Conservation (phyloP, 805 yeast genomes). For the Brettanomyces sp. region DNA sequence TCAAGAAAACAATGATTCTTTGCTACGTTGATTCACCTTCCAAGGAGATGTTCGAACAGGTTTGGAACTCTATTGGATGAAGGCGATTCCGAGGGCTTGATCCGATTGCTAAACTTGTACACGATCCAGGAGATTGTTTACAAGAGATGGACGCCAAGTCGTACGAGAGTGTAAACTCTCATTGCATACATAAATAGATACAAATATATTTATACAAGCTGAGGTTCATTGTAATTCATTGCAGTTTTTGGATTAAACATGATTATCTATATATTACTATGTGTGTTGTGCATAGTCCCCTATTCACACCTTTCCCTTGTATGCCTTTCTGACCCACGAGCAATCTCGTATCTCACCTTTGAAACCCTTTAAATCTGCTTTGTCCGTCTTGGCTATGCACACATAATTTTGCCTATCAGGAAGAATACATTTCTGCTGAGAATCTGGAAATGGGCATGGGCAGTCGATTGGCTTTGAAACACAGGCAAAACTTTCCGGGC, state of each 20-base stretch:
- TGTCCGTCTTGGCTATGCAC: conserved; percentile 75
- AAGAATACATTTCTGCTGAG: conserved; percentile 71
- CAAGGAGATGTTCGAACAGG: conserved; percentile 20
- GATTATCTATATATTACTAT: no score
- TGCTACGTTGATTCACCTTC: conserved; percentile 54
- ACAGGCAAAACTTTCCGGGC: conserved; percentile 78
- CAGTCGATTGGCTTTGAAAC: conserved; percentile 63
- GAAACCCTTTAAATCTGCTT: conserved; percentile 19
- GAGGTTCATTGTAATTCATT: no score
- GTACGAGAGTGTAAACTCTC: conserved; percentile 50
- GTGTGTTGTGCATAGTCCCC: no score
- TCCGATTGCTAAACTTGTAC: conserved; percentile 29
- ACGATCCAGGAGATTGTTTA: conserved; percentile 58
- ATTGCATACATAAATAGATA: no score
- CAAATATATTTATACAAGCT: no score
- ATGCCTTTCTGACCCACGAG: conserved; percentile 73
- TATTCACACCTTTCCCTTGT: conserved; percentile 33
- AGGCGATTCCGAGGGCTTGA: conserved; percentile 7
- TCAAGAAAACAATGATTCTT: conserved; percentile 66
- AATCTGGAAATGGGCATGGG: conserved; percentile 84
- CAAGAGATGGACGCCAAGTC: conserved; percentile 78
- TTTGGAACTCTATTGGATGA: conserved; percentile 10
- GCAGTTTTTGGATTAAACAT: no score
- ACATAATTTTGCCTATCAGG: conserved; percentile 59
- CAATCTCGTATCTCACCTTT: conserved; percentile 62